Conservation (phyloP, 805 yeast species). For the Wickerhamiella sorbophila region DNA sequence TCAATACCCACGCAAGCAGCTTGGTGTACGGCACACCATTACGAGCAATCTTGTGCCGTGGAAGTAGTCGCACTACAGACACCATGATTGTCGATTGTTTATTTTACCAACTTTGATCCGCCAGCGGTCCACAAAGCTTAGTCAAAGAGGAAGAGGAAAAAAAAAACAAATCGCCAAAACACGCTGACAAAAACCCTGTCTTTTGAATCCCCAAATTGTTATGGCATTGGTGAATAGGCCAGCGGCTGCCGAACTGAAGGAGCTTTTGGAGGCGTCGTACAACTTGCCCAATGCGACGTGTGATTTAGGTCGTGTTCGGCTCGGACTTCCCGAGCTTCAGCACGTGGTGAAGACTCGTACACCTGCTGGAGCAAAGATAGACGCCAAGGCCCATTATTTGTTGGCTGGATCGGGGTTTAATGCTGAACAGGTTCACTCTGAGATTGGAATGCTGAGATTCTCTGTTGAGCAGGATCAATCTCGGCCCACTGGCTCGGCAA, state of each 20-base stretch:
- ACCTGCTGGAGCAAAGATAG: conserved; percentile 39
- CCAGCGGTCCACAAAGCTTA: neutral
- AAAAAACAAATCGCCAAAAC: neutral
- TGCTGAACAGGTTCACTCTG: conserved; percentile 62
- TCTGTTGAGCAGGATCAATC: neutral
- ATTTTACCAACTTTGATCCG: neutral
- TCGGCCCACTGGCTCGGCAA: conserved; percentile 7
- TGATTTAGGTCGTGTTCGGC: conserved; percentile 66
- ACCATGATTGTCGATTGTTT: too few relatives aligned
- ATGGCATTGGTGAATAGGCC: conserved; percentile 14
- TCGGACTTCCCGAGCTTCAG: conserved; percentile 59
- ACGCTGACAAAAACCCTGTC: neutral
- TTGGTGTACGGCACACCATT: conserved; percentile 9
- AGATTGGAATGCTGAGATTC: conserved; percentile 24
- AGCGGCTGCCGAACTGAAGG: conserved; percentile 37
- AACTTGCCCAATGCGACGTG: conserved; percentile 53
- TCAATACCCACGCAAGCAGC: conserved; percentile 8
- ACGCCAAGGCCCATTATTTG: conserved; percentile 53
- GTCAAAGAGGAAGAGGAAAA: neutral
- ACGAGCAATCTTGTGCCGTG: conserved; percentile 10
- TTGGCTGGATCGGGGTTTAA: conserved; percentile 81
- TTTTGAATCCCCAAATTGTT: neutral
- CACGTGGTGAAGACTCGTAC: conserved; percentile 43
- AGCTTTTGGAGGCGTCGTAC: conserved; percentile 60
- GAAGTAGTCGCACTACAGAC: conserved; percentile 15